These are phyloP conservation scores for Linum lewisii DNA, from an alignment of 345 rosid genomes.

Conservation along the genomic window DNA sequence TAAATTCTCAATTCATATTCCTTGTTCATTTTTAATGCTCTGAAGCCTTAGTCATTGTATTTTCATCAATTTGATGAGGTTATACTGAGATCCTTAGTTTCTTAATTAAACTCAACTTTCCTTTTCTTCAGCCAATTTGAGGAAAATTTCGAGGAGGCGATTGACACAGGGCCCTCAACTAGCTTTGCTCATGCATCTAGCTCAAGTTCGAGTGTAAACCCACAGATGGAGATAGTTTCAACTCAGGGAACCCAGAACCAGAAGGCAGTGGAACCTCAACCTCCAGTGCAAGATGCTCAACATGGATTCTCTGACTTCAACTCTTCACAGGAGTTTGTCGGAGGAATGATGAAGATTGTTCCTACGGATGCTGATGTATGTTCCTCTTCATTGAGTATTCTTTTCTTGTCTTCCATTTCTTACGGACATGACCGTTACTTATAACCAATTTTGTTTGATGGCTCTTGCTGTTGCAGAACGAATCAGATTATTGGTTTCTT, in stretches of 20 bases:
- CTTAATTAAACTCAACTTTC: background rate
- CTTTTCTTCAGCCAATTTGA: conserved; percentile 65
- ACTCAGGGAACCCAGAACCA: conserved; percentile 27
- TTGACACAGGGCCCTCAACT: conserved; percentile 39
- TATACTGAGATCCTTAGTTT: background rate
- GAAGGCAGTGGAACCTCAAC: conserved; percentile 27
- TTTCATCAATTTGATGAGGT: background rate
- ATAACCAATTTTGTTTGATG: background rate
- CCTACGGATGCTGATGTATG: conserved; percentile 84
- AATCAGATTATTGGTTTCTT: conserved; percentile 83
- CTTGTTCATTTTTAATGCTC: background rate
- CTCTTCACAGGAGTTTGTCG: conserved; percentile 59
- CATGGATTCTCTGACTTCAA: conserved; percentile 40
- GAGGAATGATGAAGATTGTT: conserved; percentile 84
- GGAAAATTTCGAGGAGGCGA: conserved; percentile 75
- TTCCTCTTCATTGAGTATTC: conserved; percentile 3
- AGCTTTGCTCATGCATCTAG: conserved; percentile 46
- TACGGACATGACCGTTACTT: background rate
- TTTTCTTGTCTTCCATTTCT: background rate
- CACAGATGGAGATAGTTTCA: conserved; percentile 28
- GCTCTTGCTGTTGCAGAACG: conserved; percentile 43
- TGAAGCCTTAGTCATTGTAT: conserved; percentile 1
- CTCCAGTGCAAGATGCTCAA: conserved; percentile 24
- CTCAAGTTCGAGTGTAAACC: conserved; percentile 53
- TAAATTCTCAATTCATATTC: background rate